Evolutionary conservation across 1,284 basidiomycete species (phyloP), one percentile per base, ranked within the genome.

Genomic region (Cystobasidium slooffiae): DNA sequence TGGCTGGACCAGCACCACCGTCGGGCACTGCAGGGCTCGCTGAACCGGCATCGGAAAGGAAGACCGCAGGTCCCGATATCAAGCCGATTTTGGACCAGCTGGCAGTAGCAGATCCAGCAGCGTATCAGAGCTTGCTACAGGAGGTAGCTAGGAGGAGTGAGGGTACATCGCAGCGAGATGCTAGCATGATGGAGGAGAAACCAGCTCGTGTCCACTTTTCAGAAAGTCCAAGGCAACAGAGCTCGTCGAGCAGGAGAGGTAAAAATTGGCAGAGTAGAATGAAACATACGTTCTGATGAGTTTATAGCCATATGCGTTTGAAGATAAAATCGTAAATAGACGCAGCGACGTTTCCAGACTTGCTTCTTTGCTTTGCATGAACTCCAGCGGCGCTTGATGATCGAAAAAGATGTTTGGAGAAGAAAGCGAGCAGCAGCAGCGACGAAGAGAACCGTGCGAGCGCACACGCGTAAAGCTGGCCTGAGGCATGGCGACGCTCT

Each of bases 201-300:
- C 56, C 56, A n/a, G 10, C n/a, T 14, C 56, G 56, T 22, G 56
- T 59, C 10, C 56, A 59, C 39, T 59, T 59, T n/a, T 14, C 31
- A 1, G 56, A 41, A n/a, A 56, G 53, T 9, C 53, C 24, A 22
- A 37, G 39, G 39, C 22, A 37, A 8, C 53, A 37, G 12, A 56
- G 53, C 24, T 56, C 53, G 16, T 37, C 53, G 18, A 56, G 53
- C 20, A 56, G 39, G 20, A 37, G n/a, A 9, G 62, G 62, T 31
- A 65, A 65, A 44, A 65, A 65, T 6, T 65, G 62, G 62, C 47
- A 65, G 49, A 65, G 51, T 49, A 51, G 64, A 22, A 53, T 66
- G 49, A 22, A 47, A 9, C 64, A 66, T 55, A 49, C 14, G 18
- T 16, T 66, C 16, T 66, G 41, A 41, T 46, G 43, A 10, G 31